Conservation (phyloP, 495 filamentous ascomycete genomes). For the Choiromyces venosus region DNA sequence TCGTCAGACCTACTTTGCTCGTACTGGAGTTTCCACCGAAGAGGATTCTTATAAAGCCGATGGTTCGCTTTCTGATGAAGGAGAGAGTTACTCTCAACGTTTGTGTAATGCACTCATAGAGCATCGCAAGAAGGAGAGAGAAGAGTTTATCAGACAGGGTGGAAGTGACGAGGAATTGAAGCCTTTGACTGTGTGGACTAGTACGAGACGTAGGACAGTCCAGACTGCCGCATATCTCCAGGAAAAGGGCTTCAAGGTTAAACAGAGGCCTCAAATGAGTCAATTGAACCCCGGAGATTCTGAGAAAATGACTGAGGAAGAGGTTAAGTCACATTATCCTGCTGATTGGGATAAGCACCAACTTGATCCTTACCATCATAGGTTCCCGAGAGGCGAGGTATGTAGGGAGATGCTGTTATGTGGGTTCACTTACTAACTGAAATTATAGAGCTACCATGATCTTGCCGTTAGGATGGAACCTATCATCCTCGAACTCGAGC, state of each 20-base stretch:
- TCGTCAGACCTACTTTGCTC: constrained; percentile 85
- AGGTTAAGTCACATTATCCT: constrained; percentile 71
- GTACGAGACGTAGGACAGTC: constrained; percentile 78
- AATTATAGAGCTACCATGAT: constrained; percentile 86
- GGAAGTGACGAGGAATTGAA: constrained; percentile 65
- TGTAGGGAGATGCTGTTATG: constrained; percentile 25
- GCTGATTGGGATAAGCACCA: constrained; percentile 91
- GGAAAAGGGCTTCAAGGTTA: constrained; percentile 71
- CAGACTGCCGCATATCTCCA: constrained; percentile 82
- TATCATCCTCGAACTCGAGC: constrained; percentile 94
- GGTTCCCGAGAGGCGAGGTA: constrained; percentile 92
- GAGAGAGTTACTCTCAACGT: constrained; percentile 75
- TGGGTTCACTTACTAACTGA: constrained; percentile 25
- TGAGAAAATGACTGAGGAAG: constrained; percentile 79
- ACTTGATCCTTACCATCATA: constrained; percentile 91
- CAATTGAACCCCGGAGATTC: constrained; percentile 94
- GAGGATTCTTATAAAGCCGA: constrained; percentile 89
- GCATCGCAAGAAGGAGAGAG: constrained; percentile 75
- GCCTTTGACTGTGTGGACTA: constrained; percentile 87
- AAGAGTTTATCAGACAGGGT: constrained; percentile 61
- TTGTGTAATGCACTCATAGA: constrained; percentile 76
- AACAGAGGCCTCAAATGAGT: constrained; percentile 89
- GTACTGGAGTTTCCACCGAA: constrained; percentile 62
- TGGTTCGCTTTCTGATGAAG: constrained; percentile 73
- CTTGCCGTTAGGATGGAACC: constrained; percentile 96